Conservation (phyloP, 139 green algal species). For the Coelastrella sp. region DNA sequence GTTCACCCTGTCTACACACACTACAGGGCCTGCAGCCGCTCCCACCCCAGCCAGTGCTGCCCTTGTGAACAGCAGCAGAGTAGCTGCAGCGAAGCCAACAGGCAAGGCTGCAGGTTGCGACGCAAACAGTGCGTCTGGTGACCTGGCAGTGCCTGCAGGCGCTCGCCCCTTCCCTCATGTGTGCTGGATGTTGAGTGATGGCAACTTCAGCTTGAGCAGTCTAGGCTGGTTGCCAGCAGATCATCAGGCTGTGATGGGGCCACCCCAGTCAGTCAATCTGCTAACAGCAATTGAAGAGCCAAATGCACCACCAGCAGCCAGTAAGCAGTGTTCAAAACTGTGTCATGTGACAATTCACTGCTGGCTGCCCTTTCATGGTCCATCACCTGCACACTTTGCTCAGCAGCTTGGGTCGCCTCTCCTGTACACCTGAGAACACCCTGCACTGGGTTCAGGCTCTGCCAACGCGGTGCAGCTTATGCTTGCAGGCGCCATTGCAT, state of each 20-base stretch:
- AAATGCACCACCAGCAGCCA: too few relatives aligned
- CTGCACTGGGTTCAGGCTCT: too few relatives aligned
- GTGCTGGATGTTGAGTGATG: neutral
- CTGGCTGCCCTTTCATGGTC: too few relatives aligned
- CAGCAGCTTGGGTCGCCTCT: too few relatives aligned
- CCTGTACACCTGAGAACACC: too few relatives aligned
- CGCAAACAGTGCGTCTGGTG: neutral
- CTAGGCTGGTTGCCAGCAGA: constrained; percentile 30
- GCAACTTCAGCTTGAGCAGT: neutral
- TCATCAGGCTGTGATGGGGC: neutral
- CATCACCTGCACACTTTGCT: too few relatives aligned
- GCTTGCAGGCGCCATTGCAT: neutral
- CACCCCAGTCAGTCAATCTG: too few relatives aligned
- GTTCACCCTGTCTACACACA: too few relatives aligned
- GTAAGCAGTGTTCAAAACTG: too few relatives aligned
- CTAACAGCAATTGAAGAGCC: too few relatives aligned
- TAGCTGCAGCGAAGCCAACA: neutral
- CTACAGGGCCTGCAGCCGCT: neutral
- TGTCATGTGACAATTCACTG: too few relatives aligned
- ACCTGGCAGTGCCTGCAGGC: neutral
- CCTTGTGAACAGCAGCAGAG: neutral
- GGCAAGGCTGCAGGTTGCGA: neutral
- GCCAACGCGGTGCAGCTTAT: neutral
- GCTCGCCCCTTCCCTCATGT: neutral
- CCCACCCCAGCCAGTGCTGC: neutral